These are phyloP conservation scores for Exophiala sp. DNA, from an alignment of 2,329 filamentous ascomycete species.

Conservation along the genomic window DNA sequence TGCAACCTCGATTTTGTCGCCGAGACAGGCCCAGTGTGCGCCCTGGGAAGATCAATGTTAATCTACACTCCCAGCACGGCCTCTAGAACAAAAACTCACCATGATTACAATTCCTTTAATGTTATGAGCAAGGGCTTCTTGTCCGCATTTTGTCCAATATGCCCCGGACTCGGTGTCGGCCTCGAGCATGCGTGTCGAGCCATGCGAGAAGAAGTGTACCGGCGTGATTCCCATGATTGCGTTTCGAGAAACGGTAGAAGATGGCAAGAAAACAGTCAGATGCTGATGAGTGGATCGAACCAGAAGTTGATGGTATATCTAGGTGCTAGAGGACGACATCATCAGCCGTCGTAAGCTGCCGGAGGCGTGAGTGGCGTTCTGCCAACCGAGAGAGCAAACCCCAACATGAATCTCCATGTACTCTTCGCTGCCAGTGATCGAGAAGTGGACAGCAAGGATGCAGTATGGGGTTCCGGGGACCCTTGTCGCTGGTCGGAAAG, in stretches of 20 bases:
- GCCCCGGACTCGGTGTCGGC: slow-evolving; percentile 59
- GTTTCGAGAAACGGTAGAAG: too few species aligned
- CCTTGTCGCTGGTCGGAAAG: too few species aligned
- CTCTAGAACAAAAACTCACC: slow-evolving; percentile 37
- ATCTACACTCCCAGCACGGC: background rate
- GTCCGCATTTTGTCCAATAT: slow-evolving; percentile 65
- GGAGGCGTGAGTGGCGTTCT: too few species aligned
- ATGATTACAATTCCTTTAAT: slow-evolving; percentile 65
- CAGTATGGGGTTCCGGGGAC: background rate
- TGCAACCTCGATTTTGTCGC: slow-evolving; percentile 57
- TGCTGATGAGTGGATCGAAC: background rate
- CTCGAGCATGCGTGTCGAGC: slow-evolving; percentile 70
- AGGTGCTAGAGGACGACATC: too few species aligned
- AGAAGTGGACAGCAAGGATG: background rate
- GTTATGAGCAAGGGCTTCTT: slow-evolving; percentile 57
- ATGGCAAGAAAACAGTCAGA: background rate
- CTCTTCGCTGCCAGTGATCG: background rate
- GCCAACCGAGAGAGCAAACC: too few species aligned
- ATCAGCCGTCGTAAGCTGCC: too few species aligned
- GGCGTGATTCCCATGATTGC: slow-evolving; percentile 40
- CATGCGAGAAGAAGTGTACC: slow-evolving; percentile 67
- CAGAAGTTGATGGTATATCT: too few species aligned
- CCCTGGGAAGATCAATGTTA: background rate
- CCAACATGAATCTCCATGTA: too few species aligned
- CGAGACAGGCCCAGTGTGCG: slow-evolving; percentile 43